Evolutionary conservation across 164 flowering plant genomes (phyloP).

Genomic region (Vitis cinerea): DNA sequence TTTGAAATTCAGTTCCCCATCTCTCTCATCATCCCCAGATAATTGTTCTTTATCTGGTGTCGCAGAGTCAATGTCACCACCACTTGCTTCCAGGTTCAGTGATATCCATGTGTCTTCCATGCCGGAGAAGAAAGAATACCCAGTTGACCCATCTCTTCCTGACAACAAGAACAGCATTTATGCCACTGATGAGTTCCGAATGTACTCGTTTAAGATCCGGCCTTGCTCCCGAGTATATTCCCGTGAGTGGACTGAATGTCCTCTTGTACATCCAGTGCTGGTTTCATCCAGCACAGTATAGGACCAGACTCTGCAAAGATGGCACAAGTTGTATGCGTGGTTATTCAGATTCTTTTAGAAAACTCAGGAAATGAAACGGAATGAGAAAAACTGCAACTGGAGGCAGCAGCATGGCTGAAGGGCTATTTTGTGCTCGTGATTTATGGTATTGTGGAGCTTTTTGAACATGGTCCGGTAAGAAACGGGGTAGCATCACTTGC

Average conservation of each 20-base stretch:
- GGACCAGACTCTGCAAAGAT: slow-evolving; percentile 67
- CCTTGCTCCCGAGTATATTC: slow-evolving; percentile 73
- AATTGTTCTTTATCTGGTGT: slow-evolving; percentile 27
- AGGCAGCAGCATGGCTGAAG: no score
- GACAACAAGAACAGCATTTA: slow-evolving; percentile 63
- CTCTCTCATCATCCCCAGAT: slow-evolving; percentile 29
- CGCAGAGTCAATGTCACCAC: slow-evolving; percentile 22
- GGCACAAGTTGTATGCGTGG: slow-evolving; percentile 39
- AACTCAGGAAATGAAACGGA: no score
- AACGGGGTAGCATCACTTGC: no score
- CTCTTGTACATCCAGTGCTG: slow-evolving; percentile 72
- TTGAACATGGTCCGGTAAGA: no score
- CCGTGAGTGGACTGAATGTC: slow-evolving; percentile 78
- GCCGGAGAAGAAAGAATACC: slow-evolving; percentile 57
- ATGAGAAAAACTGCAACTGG: no score
- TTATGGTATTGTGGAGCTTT: no score
- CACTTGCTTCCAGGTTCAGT: slow-evolving; percentile 15
- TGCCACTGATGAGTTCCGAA: slow-evolving; percentile 63
- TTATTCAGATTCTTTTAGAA: no score
- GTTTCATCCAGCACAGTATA: slow-evolving; percentile 70
- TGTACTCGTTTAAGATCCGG: slow-evolving; percentile 59
- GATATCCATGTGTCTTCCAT: slow-evolving; percentile 16
- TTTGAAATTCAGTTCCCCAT: slow-evolving; percentile 28
- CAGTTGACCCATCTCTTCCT: slow-evolving; percentile 57
- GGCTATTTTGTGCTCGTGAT: no score